These are phyloP conservation scores for Debaryomyces fabryi DNA, from an alignment of 1,139 yeast species.

Conservation along the genomic window DNA sequence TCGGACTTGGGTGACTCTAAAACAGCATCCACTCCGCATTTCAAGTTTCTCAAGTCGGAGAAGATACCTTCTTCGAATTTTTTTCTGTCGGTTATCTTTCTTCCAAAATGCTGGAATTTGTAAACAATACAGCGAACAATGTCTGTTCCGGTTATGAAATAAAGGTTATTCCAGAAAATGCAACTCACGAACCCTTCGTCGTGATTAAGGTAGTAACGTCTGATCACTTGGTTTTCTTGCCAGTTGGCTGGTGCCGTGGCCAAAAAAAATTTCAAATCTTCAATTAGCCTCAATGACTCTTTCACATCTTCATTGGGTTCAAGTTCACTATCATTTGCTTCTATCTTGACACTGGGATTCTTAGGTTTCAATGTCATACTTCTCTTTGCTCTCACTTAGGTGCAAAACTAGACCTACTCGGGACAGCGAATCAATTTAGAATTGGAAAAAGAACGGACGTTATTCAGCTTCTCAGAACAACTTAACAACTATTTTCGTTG, in stretches of 20 bases:
- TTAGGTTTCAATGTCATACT: background rate
- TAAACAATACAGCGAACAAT: conserved; percentile 90
- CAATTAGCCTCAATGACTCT: conserved; percentile 65
- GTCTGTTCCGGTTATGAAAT: conserved; percentile 94
- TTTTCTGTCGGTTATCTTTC: conserved; percentile 80
- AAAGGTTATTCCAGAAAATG: conserved; percentile 88
- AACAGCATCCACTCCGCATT: conserved; percentile 86
- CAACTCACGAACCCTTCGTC: conserved; percentile 93
- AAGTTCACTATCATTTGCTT: background rate
- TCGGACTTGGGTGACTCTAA: conserved; percentile 87
- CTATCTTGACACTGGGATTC: background rate
- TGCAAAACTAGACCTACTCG: background rate
- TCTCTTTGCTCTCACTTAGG: background rate
- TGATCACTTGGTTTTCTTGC: conserved; percentile 85
- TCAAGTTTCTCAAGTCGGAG: conserved; percentile 83
- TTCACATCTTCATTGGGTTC: conserved; percentile 26
- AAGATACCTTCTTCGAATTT: conserved; percentile 97
- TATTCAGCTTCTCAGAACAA: background rate
- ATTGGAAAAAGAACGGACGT: conserved; percentile 1
- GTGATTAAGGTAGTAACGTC: conserved; percentile 81
- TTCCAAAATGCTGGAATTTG: conserved; percentile 87
- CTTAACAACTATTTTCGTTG: background rate
- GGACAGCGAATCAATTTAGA: background rate
- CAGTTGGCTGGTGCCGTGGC: conserved; percentile 95
- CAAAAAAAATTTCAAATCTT: conserved; percentile 78